Evolutionary conservation across 208 protist species (phyloP).

Genomic region (Crithidia thermophila): DNA sequence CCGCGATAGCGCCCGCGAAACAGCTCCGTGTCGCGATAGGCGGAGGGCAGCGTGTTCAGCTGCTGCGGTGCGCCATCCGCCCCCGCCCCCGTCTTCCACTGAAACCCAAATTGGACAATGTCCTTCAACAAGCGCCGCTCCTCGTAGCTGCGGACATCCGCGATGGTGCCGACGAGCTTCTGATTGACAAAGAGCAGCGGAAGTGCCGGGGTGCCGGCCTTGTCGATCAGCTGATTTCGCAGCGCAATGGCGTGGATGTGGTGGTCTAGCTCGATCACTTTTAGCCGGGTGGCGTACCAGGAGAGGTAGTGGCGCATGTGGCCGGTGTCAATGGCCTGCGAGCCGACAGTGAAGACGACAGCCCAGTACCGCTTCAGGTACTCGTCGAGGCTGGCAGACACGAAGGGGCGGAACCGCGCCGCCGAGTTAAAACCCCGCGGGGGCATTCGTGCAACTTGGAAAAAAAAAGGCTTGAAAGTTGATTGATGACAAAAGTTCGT

Average conservation of each 20-base stretch:
- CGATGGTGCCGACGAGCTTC: constrained; percentile 73
- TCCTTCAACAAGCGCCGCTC: constrained; percentile 79
- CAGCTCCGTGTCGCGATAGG: constrained; percentile 77
- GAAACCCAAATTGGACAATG: constrained; percentile 88
- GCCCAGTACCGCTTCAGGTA: constrained; percentile 87
- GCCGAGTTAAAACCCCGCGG: constrained; percentile 9
- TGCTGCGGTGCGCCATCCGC: constrained; percentile 38
- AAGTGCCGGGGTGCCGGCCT: constrained; percentile 51
- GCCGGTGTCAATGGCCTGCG: constrained; percentile 72
- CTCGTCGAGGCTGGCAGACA: constrained; percentile 56
- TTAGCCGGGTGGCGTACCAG: constrained; percentile 87
- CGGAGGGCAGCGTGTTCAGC: constrained; percentile 64
- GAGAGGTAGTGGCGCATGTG: constrained; percentile 89
- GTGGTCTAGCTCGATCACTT: constrained; percentile 89
- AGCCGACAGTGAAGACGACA: constrained; percentile 78
- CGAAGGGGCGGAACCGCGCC: constrained; percentile 56
- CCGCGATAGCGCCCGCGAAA: constrained; percentile 86
- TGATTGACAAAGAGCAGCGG: constrained; percentile 90
- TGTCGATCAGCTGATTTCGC: constrained; percentile 50
- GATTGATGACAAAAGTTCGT: not conserved
- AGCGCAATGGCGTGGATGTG: constrained; percentile 66
- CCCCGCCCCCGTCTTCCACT: constrained; percentile 72
- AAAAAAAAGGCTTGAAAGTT: not conserved
- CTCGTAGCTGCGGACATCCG: constrained; percentile 71
- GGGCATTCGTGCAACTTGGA: not conserved